These are phyloP conservation scores for Cercospora sp. DNA, from an alignment of 2,329 filamentous ascomycete species.

Conservation along the genomic window DNA sequence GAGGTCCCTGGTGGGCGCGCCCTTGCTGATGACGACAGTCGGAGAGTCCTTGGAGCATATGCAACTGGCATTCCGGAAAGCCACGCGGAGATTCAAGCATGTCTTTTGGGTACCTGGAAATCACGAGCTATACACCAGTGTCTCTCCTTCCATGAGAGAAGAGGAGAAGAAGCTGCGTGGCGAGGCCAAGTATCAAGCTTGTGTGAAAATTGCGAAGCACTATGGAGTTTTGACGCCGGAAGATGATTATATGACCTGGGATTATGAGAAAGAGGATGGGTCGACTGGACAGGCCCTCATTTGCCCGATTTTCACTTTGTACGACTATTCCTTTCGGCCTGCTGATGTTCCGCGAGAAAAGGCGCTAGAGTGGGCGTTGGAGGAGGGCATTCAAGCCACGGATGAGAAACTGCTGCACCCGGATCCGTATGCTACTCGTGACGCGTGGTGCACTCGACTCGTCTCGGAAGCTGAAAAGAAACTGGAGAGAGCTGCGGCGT, in stretches of 20 bases:
- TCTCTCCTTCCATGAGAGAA: slow-evolving; percentile 39
- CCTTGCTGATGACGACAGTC: slow-evolving; percentile 30
- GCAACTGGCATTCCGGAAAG: slow-evolving; percentile 43
- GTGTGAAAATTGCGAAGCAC: slow-evolving; percentile 54
- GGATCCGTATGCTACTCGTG: slow-evolving; percentile 47
- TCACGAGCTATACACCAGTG: slow-evolving; percentile 59
- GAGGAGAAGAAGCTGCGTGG: slow-evolving; percentile 44
- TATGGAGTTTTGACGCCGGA: slow-evolving; percentile 58
- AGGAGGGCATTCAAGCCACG: slow-evolving; percentile 48
- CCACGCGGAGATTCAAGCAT: slow-evolving; percentile 45
- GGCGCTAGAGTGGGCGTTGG: slow-evolving; percentile 50
- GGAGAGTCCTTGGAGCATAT: slow-evolving; percentile 39
- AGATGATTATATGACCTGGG: slow-evolving; percentile 56
- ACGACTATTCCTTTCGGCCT: slow-evolving; percentile 61
- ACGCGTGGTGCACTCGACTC: slow-evolving; percentile 49
- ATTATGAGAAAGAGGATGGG: slow-evolving; percentile 44
- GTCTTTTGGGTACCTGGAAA: slow-evolving; percentile 61
- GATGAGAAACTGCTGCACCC: slow-evolving; percentile 50
- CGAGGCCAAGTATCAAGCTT: slow-evolving; percentile 57
- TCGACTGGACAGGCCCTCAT: slow-evolving; percentile 52
- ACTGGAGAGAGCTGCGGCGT: slow-evolving; percentile 38
- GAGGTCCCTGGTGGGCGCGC: background rate
- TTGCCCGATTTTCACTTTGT: slow-evolving; percentile 59
- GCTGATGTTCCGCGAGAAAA: slow-evolving; percentile 49
- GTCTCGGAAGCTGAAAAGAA: slow-evolving; percentile 45